Base-by-base conservation (phyloP, 495 filamentous ascomycete species). In the Barbatosphaeria neglecta region DNA sequence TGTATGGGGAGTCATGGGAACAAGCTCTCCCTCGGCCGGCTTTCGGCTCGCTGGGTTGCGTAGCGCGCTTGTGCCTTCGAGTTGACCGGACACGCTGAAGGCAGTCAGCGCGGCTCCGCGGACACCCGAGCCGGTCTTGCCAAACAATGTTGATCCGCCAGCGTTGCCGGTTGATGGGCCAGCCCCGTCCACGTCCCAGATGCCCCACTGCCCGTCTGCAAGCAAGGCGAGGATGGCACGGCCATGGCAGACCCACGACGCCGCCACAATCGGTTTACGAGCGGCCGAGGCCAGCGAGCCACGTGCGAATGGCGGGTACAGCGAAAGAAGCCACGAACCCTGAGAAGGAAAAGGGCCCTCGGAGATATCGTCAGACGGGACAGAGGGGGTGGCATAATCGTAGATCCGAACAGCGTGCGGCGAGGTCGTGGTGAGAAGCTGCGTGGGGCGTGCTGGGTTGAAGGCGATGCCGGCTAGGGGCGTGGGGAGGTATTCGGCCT, bases 151-250 rank as follows among this genome's bases (percentile, higher is more conserved):
- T 51, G 69, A 59, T 57, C 64, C 13, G 2, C 61, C 72, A 39
- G 73, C 68, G 6, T 60, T 66, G 48, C 57, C 35, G 2, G 49
- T 46, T 0, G 57, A 41, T 15, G 66, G 58, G 69, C 82, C 49
- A 33, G 77, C 73, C 1, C 82, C 80, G 55, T 87, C 80, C 24
- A 90, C 69, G 64, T 93, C 87, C 89, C 90, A 96, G 22, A 97
- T 78, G 4, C 87, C 90, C 90, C 90, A 97, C 66, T 93, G 83
- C 0, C 88, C 90, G 60, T 95, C 87, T 5, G 75, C 76, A 11
- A 90, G 72, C 7, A 97, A 71, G 4, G 80, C 76, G 50, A 95
- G 67, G 31, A 95, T 72, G 11, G 83, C 83, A 37, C 75, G 80
- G 31, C 89, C 90, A 37, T 81, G 77, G n/a, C 82, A 69, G 7